phyloP scores from a whole-genome alignment of 371 early-diverging fungal species.

The Fennellomyces sp. region DNA sequence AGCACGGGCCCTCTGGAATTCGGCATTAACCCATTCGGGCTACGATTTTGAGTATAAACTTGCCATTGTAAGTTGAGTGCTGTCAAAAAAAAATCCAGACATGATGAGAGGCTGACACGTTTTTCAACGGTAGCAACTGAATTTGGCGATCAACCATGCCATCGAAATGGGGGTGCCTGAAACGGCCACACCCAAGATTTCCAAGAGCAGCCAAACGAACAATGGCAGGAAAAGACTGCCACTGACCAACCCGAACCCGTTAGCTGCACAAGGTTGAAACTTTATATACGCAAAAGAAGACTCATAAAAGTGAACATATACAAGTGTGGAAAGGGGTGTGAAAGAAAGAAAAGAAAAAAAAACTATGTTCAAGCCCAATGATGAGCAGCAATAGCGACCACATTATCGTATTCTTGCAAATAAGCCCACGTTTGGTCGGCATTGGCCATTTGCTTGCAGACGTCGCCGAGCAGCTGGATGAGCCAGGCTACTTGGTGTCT shows the following conservation, averaged over 20 bases:
- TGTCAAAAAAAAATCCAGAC: neutral
- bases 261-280: neutral
- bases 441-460: slow-evolving; percentile 12
- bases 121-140: slow-evolving; percentile 33
- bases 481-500: neutral
- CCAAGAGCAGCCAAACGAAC: neutral
- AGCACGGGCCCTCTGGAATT: slow-evolving; percentile 54
- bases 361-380: neutral
- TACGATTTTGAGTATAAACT: slow-evolving; percentile 63
- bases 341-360: slow-evolving; percentile 3
- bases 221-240: slow-evolving; percentile 8
- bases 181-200: neutral
- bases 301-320: neutral
- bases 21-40: slow-evolving; percentile 42
- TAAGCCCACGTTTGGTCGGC: slow-evolving; percentile 12
- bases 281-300: neutral
- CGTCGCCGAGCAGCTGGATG: neutral
- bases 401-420: slow-evolving; percentile 20
- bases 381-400: slow-evolving; percentile 15
- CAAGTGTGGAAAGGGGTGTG: neutral
- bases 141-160: slow-evolving; percentile 51
- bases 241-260: neutral
- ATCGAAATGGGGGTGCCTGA: slow-evolving; percentile 43
- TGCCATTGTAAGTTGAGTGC: slow-evolving; percentile 34
- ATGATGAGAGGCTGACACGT: neutral